A percentile compares a stretch with the other conserved stretches of the same genome.
Evolutionary conservation across 2,329 filamentous ascomycete genomes (phyloP).

Genomic region (Teratosphaeria pseudoeucalypti): DNA sequence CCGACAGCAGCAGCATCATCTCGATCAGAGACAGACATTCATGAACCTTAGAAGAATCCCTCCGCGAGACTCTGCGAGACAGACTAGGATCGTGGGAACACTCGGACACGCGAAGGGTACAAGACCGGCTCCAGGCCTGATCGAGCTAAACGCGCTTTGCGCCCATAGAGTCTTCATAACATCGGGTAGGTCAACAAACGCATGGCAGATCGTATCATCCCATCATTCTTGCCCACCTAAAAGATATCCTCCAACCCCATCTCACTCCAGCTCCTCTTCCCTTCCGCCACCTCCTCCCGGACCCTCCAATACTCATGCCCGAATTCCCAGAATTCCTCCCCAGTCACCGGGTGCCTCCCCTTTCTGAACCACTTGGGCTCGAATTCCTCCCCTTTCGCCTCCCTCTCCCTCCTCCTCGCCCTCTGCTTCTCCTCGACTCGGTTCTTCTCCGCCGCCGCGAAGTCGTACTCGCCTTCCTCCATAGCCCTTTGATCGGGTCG

Average conservation of each 20-base stretch:
- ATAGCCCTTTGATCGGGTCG: slow-evolving; percentile 93
- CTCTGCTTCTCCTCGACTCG: slow-evolving; percentile 87
- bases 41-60: too few species aligned
- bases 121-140: too few species aligned
- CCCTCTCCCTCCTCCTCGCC: slow-evolving; percentile 59
- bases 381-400: slow-evolving; percentile 72
- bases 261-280: slow-evolving; percentile 53
- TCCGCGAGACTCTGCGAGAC: too few species aligned
- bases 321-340: slow-evolving; percentile 83
- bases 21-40: too few species aligned
- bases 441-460: slow-evolving; percentile 89
- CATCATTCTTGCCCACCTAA: not conserved
- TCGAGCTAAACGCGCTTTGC: too few species aligned
- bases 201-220: too few species aligned
- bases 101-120: too few species aligned
- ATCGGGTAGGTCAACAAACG: too few species aligned
- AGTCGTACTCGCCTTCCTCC: slow-evolving; percentile 96
- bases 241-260: slow-evolving; percentile 64
- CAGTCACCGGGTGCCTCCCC: slow-evolving; percentile 63
- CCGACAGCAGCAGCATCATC: too few species aligned
- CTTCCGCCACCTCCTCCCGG: slow-evolving; percentile 54
- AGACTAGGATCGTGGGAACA: too few species aligned
- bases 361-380: slow-evolving; percentile 75
- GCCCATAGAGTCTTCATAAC: too few species aligned
- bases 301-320: slow-evolving; percentile 80